These are phyloP conservation scores for Dactylellina drechsleri DNA, from an alignment of 2,329 filamentous ascomycete genomes.

Conservation along the genomic window DNA sequence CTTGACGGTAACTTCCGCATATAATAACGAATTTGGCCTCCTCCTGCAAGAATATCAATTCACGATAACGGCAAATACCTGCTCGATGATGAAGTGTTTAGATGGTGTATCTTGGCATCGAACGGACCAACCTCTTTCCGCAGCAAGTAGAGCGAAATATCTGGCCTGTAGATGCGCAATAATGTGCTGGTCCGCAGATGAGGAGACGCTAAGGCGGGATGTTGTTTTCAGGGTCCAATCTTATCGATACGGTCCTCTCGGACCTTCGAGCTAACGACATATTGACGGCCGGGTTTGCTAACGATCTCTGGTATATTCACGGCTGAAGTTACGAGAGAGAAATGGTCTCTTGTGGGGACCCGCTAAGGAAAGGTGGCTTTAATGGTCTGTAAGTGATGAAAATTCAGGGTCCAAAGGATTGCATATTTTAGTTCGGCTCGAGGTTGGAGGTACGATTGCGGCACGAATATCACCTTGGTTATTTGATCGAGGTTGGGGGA, in stretches of 20 bases:
- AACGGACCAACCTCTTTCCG: slow-evolving; percentile 4
- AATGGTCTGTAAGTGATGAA: background rate
- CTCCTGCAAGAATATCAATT: no score
- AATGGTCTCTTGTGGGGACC: background rate
- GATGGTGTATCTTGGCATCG: background rate
- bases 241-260: slow-evolving; percentile 15
- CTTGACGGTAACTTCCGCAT: no score
- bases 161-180: slow-evolving; percentile 23
- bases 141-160: background rate
- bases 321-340: slow-evolving; percentile 2
- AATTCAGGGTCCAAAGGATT: slow-evolving; percentile 14
- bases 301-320: background rate
- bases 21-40: no score
- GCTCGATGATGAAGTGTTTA: background rate
- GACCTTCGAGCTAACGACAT: no score
- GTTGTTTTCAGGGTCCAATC: background rate
- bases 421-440: background rate
- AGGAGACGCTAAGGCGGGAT: slow-evolving; percentile 6
- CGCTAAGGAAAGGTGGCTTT: no score
- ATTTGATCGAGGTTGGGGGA: background rate
- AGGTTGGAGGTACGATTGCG: background rate
- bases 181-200: slow-evolving; percentile 14
- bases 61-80: background rate
- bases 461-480: background rate
- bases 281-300: slow-evolving; percentile 1